Evolutionary conservation across 768 basidiomycete genomes (phyloP).

Genomic region (Xanthoconium stramineum): DNA sequence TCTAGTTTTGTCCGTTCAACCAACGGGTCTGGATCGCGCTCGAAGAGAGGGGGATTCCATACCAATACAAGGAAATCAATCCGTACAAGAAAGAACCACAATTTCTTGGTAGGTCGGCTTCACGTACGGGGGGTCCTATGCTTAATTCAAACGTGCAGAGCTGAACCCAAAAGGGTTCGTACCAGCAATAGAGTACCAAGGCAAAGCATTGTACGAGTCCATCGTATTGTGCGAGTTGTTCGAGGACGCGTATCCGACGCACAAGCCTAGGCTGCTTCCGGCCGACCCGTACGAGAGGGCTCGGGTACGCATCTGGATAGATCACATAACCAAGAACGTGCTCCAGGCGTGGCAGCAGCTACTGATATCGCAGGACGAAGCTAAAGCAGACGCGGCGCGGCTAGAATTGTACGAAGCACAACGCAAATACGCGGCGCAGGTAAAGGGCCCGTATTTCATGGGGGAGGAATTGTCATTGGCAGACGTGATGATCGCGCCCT

Average conservation of each 20-base stretch:
- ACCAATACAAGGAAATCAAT: slow-evolving; percentile 66
- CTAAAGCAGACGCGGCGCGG: slow-evolving; percentile 34
- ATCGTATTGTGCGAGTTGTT: slow-evolving; percentile 64
- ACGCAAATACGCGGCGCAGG: slow-evolving; percentile 33
- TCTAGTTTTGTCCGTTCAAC: slow-evolving; percentile 54
- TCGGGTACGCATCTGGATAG: neutral
- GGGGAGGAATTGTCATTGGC: slow-evolving; percentile 53
- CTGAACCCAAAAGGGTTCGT: slow-evolving; percentile 73
- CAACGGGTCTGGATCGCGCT: slow-evolving; percentile 65
- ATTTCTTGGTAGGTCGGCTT: slow-evolving; percentile 42
- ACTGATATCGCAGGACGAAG: slow-evolving; percentile 36
- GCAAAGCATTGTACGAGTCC: slow-evolving; percentile 60
- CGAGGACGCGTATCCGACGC: slow-evolving; percentile 50
- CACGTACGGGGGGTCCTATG: neutral
- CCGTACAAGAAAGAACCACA: slow-evolving; percentile 66
- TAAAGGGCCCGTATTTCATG: slow-evolving; percentile 53
- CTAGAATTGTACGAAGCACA: slow-evolving; percentile 39
- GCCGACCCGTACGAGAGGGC: slow-evolving; percentile 50
- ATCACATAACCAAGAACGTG: slow-evolving; percentile 46
- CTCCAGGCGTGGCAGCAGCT: slow-evolving; percentile 52
- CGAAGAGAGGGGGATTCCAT: slow-evolving; percentile 64
- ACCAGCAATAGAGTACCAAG: slow-evolving; percentile 50
- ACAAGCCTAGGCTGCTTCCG: slow-evolving; percentile 49
- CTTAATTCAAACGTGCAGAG: slow-evolving; percentile 10
- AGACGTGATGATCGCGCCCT: slow-evolving; percentile 56